Conservation (phyloP, 768 basidiomycete species). For the Hemileccinum impolitum region DNA sequence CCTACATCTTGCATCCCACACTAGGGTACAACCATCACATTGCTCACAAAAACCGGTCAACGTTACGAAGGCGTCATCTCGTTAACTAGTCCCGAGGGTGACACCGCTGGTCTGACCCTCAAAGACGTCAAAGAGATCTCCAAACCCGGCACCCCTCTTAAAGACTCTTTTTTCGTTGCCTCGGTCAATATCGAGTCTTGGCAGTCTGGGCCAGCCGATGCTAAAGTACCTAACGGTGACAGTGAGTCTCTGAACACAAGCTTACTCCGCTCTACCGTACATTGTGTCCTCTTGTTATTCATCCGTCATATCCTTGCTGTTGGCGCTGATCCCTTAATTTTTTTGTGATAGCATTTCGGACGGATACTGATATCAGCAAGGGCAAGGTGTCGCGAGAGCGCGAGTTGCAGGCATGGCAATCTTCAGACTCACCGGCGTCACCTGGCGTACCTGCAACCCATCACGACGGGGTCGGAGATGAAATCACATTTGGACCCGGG, state of each 20-base stretch:
- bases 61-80: conserved; percentile 73
- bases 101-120: conserved; percentile 68
- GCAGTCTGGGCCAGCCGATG: conserved; percentile 71
- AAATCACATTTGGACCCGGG: conserved; percentile 64
- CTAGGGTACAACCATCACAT: conserved; percentile 78
- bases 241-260: conserved; percentile 42
- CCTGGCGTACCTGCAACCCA: conserved; percentile 23
- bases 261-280: not conserved
- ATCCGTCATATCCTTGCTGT: not conserved
- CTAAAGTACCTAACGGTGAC: conserved; percentile 65
- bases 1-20: conserved; percentile 16
- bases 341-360: conserved; percentile 62
- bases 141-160: conserved; percentile 62
- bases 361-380: conserved; percentile 76
- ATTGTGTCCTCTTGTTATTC: not conserved
- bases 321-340: conserved; percentile 14
- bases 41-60: conserved; percentile 63
- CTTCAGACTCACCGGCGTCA: conserved; percentile 35
- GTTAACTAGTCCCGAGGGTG: conserved; percentile 60
- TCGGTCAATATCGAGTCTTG: conserved; percentile 71
- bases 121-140: conserved; percentile 76
- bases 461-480: conserved; percentile 47
- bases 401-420: conserved; percentile 78
- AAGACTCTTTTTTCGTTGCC: conserved; percentile 66
- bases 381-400: conserved; percentile 57